Evolutionary conservation across 371 early-diverging fungal genomes (phyloP).

Genomic region (Rhizomucor miehei): DNA sequence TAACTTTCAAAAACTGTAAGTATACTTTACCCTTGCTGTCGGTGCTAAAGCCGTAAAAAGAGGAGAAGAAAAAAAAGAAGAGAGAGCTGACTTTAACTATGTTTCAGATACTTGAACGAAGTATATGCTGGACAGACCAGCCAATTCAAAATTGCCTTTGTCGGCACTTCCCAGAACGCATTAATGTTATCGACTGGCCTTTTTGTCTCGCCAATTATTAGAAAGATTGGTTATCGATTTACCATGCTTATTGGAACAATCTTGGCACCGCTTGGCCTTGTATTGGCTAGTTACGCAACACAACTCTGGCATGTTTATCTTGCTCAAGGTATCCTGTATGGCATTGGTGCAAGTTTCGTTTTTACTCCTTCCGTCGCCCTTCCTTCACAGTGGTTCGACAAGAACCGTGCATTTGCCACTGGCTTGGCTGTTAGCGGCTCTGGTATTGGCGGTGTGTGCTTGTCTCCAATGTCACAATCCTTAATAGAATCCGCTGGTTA

Average conservation of each 20-base stretch:
- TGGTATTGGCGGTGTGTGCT: slow-evolving; percentile 72
- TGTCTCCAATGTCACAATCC: slow-evolving; percentile 56
- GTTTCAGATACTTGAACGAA: slow-evolving; percentile 28
- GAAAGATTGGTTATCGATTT: slow-evolving; percentile 52
- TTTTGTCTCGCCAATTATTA: slow-evolving; percentile 61
- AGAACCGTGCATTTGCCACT: slow-evolving; percentile 68
- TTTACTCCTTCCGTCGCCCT: slow-evolving; percentile 65
- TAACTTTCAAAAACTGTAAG: slow-evolving; percentile 49
- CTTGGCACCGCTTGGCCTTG: slow-evolving; percentile 48
- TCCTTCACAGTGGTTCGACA: slow-evolving; percentile 74
- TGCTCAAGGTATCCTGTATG: slow-evolving; percentile 63
- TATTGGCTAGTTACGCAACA: slow-evolving; percentile 56
- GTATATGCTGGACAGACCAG: slow-evolving; percentile 28
- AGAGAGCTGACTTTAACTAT: neutral
- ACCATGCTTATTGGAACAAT: slow-evolving; percentile 59
- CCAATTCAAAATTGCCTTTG: slow-evolving; percentile 47
- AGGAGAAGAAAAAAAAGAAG: neutral
- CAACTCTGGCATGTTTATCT: slow-evolving; percentile 59
- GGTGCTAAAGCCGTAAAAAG: too few species aligned
- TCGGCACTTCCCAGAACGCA: slow-evolving; percentile 51
- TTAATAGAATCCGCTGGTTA: slow-evolving; percentile 51
- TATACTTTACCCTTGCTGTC: neutral
- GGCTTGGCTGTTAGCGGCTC: slow-evolving; percentile 75
- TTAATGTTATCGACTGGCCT: slow-evolving; percentile 49
- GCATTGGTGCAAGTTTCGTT: slow-evolving; percentile 49